phyloP scores from a whole-genome alignment of 2,329 filamentous ascomycete species.

The Huntiella bhutanensis region DNA sequence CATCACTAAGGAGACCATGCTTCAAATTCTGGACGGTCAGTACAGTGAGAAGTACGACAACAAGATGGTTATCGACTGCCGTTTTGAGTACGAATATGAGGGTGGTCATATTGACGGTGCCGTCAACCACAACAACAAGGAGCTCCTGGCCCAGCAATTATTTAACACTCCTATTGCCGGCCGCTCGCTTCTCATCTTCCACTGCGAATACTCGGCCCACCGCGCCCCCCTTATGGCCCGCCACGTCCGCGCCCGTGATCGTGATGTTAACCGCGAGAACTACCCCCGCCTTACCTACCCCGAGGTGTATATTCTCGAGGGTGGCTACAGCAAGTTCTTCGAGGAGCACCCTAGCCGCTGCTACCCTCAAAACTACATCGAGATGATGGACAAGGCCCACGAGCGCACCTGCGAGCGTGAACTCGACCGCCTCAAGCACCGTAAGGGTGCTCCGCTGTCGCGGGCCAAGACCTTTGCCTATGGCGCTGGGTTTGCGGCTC shows the following conservation, averaged over 20 bases:
- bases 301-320: conserved; percentile 91
- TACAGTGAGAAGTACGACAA: conserved; percentile 60
- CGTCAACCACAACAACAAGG: conserved; percentile 94
- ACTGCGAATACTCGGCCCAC: conserved; percentile 97
- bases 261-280: conserved; percentile 61
- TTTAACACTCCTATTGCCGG: conserved; percentile 50
- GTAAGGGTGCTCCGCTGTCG: conserved; percentile 50
- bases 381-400: conserved; percentile 87
- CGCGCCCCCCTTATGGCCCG: conserved; percentile 93
- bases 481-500: conserved; percentile 27
- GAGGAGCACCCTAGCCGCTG: conserved; percentile 59
- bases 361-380: conserved; percentile 87
- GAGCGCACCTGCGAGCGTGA: conserved; percentile 85
- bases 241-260: conserved; percentile 76
- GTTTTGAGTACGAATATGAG: conserved; percentile 97
- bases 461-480: conserved; percentile 92
- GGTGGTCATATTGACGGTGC: conserved; percentile 89
- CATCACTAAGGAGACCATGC: conserved; percentile 62
- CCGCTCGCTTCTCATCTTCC: conserved; percentile 71
- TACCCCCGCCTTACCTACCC: conserved; percentile 89
- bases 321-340: conserved; percentile 91
- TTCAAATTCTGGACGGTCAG: conserved; percentile 74
- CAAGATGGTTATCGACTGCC: conserved; percentile 81
- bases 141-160: conserved; percentile 59
- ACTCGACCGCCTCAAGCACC: conserved; percentile 78